Evolutionary conservation across 1,284 basidiomycete genomes (phyloP).

Genomic region (Microbotryum silenes-acaulis): DNA sequence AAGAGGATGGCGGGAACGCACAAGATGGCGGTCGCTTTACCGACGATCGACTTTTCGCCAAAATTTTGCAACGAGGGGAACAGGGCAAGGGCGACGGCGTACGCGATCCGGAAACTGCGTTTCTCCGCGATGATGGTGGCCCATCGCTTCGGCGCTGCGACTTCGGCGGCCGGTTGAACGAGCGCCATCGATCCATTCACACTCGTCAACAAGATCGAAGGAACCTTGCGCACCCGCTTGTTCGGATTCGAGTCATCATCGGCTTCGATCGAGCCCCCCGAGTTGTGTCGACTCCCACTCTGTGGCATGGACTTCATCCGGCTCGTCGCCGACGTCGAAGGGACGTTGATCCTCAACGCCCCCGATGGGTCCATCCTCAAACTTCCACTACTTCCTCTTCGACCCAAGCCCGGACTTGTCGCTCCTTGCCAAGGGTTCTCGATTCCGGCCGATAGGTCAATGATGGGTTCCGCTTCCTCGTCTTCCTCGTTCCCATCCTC

Average conservation of each 20-base stretch:
- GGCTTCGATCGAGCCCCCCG: background rate
- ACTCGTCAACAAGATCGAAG: conserved; percentile 31
- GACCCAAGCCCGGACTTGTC: background rate
- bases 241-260: background rate
- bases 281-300: background rate
- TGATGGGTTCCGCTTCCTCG: conserved; percentile 1
- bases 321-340: conserved; percentile 1
- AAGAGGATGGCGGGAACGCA: conserved; percentile 78
- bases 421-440: conserved; percentile 33
- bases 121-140: no score
- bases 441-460: conserved; percentile 18
- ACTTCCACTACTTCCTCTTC: background rate
- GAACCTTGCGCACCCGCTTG: conserved; percentile 18
- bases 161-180: conserved; percentile 3
- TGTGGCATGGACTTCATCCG: background rate
- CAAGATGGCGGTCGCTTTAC: conserved; percentile 66
- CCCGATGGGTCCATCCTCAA: background rate
- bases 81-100: conserved; percentile 53
- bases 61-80: conserved; percentile 83
- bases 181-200: conserved; percentile 6
- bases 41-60: conserved; percentile 59
- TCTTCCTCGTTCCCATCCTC: conserved; percentile 9
- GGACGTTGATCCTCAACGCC: conserved; percentile 3
- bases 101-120: conserved; percentile 44
- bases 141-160: background rate